These are phyloP conservation scores for Globisporangium cylindrosporum DNA, from an alignment of 352 stramenopile species.

Conservation along the genomic window DNA sequence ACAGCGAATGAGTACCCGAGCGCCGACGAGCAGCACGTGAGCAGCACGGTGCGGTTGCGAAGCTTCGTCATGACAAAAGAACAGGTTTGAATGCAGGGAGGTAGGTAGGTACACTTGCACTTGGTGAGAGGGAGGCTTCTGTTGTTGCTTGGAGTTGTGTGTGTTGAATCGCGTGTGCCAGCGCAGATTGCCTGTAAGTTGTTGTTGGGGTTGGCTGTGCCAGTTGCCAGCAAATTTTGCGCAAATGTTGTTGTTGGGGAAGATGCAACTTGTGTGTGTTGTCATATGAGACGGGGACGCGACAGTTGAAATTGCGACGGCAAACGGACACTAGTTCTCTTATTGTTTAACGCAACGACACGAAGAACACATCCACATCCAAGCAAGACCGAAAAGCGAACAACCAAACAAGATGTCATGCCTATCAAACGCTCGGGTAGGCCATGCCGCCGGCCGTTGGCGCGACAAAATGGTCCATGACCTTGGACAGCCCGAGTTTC, in stretches of 20 bases:
- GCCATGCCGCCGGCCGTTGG: constrained; percentile 1
- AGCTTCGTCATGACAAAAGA: constrained; percentile 21
- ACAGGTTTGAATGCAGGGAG: background rate
- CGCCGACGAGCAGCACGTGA: constrained; percentile 20
- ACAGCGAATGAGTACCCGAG: constrained; percentile 21
- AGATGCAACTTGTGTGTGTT: background rate
- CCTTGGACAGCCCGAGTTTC: constrained; percentile 15
- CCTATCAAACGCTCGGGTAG: constrained; percentile 3
- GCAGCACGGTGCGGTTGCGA: constrained; percentile 16
- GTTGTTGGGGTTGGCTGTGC: constrained; percentile 1
- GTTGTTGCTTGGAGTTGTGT: background rate
- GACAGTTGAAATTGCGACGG: background rate
- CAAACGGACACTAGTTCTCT: background rate
- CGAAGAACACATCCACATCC: background rate
- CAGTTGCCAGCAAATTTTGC: background rate
- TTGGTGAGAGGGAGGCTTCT: background rate
- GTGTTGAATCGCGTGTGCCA: background rate
- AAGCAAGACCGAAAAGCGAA: background rate
- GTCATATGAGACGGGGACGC: background rate
- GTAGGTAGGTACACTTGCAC: background rate
- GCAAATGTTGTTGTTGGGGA: background rate
- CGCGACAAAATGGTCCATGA: constrained; percentile 14
- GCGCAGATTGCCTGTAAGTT: background rate
- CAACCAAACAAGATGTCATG: background rate
- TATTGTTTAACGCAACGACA: background rate